phyloP scores from a whole-genome alignment of 1,284 basidiomycete species.

The Acaromyces ingoldii region DNA sequence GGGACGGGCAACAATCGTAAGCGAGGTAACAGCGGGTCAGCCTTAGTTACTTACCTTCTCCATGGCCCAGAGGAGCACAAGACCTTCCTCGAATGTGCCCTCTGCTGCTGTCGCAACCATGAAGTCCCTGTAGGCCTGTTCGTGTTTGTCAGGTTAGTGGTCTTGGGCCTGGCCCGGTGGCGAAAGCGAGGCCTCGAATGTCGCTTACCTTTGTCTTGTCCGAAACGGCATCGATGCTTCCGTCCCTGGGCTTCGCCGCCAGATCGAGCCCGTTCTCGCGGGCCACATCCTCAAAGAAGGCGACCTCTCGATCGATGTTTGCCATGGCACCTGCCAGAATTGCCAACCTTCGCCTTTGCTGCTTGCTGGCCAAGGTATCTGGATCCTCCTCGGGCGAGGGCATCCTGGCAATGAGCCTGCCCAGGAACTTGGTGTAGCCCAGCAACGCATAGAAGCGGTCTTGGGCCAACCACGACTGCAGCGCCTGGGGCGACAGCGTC shows the following conservation, averaged over 20 bases:
- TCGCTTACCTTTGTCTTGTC: too few relatives aligned
- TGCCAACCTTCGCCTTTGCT: constrained; percentile 2
- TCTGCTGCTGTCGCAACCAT: constrained; percentile 59
- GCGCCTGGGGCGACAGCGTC: neutral
- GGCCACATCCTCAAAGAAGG: constrained; percentile 62
- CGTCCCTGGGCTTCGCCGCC: constrained; percentile 6
- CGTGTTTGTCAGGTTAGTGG: too few relatives aligned
- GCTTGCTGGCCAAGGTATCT: neutral
- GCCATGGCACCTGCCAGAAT: constrained; percentile 10
- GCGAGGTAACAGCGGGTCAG: constrained; percentile 4
- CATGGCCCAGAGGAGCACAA: constrained; percentile 73
- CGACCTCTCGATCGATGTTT: constrained; percentile 55
- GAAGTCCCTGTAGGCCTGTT: constrained; percentile 64
- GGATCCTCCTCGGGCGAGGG: neutral
- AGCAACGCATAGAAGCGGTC: constrained; percentile 17
- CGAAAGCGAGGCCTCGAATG: too few relatives aligned
- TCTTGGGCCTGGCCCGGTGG: too few relatives aligned
- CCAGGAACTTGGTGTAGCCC: constrained; percentile 14
- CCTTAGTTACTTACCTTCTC: constrained; percentile 58
- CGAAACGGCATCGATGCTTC: too few relatives aligned
- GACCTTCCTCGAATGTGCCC: constrained; percentile 60
- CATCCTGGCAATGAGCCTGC: constrained; percentile 4
- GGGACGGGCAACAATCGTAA: constrained; percentile 14
- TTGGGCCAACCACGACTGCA: constrained; percentile 18
- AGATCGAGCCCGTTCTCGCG: constrained; percentile 54